Evolutionary conservation across 2,329 filamentous ascomycete genomes (phyloP).

Genomic region (Aureobasidium mangrovei): DNA sequence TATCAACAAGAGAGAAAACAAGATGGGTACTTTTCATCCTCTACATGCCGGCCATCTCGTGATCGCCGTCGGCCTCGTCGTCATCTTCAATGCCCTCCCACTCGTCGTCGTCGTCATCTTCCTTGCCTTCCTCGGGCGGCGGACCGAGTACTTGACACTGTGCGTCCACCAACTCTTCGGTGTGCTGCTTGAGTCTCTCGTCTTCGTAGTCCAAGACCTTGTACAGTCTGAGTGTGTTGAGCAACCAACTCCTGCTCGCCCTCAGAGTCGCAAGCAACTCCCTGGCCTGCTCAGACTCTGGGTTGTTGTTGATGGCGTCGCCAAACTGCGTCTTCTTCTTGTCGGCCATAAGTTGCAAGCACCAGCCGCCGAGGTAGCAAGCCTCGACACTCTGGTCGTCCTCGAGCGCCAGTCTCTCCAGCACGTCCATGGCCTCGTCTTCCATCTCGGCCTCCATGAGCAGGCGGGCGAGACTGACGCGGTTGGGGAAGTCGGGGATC

Average conservation of each 20-base stretch:
- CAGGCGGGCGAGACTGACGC: slow-evolving; percentile 74
- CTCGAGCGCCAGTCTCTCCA: slow-evolving; percentile 75
- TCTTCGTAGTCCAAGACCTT: slow-evolving; percentile 75
- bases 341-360: slow-evolving; percentile 68
- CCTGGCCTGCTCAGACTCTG: slow-evolving; percentile 17
- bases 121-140: slow-evolving; percentile 33
- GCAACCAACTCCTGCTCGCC: slow-evolving; percentile 74
- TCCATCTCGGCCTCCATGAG: slow-evolving; percentile 87
- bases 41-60: slow-evolving; percentile 22
- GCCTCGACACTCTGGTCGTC: slow-evolving; percentile 92
- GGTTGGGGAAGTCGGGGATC: slow-evolving; percentile 77
- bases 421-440: slow-evolving; percentile 71
- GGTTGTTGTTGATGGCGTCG: slow-evolving; percentile 12
- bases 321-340: slow-evolving; percentile 46
- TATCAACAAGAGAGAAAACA: slow-evolving; percentile 3
- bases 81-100: slow-evolving; percentile 29
- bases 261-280: slow-evolving; percentile 47
- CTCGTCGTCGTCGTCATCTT: slow-evolving; percentile 33
- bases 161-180: slow-evolving; percentile 56
- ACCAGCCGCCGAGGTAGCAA: slow-evolving; percentile 96
- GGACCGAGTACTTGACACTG: slow-evolving; percentile 38
- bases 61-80: slow-evolving; percentile 28
- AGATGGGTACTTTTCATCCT: neutral
- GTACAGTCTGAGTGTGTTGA: slow-evolving; percentile 73
- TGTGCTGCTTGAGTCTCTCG: slow-evolving; percentile 65